These are phyloP conservation scores for Cutaneotrichosporon spelunceum DNA, from an alignment of 1,284 basidiomycete species.

Conservation along the genomic window DNA sequence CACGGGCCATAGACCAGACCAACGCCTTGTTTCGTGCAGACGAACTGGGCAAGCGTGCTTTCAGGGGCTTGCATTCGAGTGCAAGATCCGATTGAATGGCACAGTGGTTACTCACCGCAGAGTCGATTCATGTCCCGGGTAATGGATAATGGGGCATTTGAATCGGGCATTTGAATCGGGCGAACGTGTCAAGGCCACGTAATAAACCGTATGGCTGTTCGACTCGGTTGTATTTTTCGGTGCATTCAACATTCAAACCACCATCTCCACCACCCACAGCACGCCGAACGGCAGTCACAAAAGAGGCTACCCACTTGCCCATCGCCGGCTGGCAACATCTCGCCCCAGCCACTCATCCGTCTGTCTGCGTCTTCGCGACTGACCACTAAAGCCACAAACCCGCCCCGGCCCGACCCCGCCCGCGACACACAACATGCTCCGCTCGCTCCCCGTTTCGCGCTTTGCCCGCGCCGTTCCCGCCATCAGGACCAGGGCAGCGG, in stretches of 20 bases:
- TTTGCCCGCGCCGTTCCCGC: conserved; percentile 14
- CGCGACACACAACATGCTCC: conserved; percentile 18
- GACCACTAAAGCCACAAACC: neutral
- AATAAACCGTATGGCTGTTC: neutral
- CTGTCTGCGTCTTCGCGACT: neutral
- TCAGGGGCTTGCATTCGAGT: no score
- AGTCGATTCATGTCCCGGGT: no score
- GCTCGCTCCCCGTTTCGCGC: conserved; percentile 24
- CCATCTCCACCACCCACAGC: neutral
- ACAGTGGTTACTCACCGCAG: no score
- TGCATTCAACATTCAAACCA: neutral
- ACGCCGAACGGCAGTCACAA: neutral
- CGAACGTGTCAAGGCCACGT: neutral
- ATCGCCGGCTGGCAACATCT: neutral
- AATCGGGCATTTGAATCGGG: no score
- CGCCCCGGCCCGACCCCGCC: conserved; percentile 1
- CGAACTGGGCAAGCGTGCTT: no score
- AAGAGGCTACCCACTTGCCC: neutral
- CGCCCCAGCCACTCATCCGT: neutral
- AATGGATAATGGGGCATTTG: no score
- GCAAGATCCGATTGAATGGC: no score
- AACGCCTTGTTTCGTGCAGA: no score
- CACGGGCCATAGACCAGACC: neutral
- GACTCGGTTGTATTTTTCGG: neutral
- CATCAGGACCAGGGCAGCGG: conserved; percentile 7